These are phyloP conservation scores for Penicillium expansum DNA, from an alignment of 2,329 filamentous ascomycete genomes.

Conservation along the genomic window DNA sequence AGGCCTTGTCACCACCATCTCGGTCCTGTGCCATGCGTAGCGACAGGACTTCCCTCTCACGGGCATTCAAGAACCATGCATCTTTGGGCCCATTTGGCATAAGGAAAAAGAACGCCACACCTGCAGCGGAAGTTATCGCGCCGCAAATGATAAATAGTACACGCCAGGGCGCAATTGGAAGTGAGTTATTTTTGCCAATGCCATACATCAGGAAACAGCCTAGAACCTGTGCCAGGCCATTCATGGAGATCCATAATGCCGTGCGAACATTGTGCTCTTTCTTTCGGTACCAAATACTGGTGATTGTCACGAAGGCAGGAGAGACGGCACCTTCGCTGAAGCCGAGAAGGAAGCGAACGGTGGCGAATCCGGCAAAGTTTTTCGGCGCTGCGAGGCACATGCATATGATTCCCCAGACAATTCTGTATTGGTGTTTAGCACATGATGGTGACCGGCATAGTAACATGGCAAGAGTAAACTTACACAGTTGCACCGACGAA, in stretches of 20 bases:
- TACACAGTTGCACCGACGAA: constrained; percentile 52
- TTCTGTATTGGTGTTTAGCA: constrained; percentile 22
- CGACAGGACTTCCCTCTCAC: constrained; percentile 45
- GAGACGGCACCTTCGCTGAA: constrained; percentile 47
- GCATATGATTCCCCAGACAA: constrained; percentile 46
- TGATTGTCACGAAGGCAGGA: constrained; percentile 49
- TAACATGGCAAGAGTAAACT: constrained; percentile 1
- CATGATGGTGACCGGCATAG: background rate
- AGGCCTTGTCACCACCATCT: constrained; percentile 45
- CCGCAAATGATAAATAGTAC: constrained; percentile 52
- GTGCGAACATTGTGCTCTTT: constrained; percentile 30
- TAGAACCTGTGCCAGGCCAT: constrained; percentile 48
- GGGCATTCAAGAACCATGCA: constrained; percentile 50
- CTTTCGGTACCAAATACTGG: constrained; percentile 44
- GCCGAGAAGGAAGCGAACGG: constrained; percentile 45
- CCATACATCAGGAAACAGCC: constrained; percentile 52
- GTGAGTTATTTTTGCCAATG: constrained; percentile 45
- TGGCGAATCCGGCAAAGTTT: constrained; percentile 41
- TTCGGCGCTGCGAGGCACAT: constrained; percentile 47
- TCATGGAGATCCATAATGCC: constrained; percentile 45
- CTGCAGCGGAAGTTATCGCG: constrained; percentile 45
- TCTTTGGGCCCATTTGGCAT: constrained; percentile 45
- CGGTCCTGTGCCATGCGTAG: constrained; percentile 38
- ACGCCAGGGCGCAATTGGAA: constrained; percentile 48
- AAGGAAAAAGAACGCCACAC: constrained; percentile 45